Conservation (phyloP, 2,329 filamentous ascomycete genomes). For the Tothia fuscella region DNA sequence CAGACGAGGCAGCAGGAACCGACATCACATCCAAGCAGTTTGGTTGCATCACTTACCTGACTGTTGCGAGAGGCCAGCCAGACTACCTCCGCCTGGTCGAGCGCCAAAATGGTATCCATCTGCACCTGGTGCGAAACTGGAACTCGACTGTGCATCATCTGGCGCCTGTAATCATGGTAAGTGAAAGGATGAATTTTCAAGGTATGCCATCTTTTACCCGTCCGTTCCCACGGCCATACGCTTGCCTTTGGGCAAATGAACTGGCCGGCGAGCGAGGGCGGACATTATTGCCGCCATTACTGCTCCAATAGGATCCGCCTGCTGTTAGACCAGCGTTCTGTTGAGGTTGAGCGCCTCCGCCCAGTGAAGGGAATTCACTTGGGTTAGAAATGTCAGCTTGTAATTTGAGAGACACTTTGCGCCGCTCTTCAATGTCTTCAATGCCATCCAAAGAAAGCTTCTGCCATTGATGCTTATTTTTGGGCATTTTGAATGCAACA, state of each 20-base stretch:
- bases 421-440: too few species aligned
- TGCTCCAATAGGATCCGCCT: not conserved
- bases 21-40: too few species aligned
- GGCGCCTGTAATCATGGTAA: conserved; percentile 15
- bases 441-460: too few species aligned
- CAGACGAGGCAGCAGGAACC: too few species aligned
- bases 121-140: conserved; percentile 39
- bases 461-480: too few species aligned
- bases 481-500: too few species aligned
- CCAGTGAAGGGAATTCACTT: conserved; percentile 52
- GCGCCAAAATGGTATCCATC: conserved; percentile 47
- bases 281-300: too few species aligned
- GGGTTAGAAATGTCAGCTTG: not conserved
- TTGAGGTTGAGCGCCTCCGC: conserved; percentile 43
- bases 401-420: not conserved
- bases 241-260: conserved; percentile 43
- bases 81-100: conserved; percentile 40
- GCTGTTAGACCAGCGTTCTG: conserved; percentile 20
- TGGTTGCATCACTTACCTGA: conserved; percentile 42
- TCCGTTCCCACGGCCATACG: not conserved
- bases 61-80: conserved; percentile 34
- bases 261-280: conserved; percentile 36
- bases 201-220: not conserved
- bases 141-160: conserved; percentile 30
- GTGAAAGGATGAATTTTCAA: conserved; percentile 23